Conservation (phyloP, 2,329 filamentous ascomycete genomes). For the Talaromyces pinophilus region DNA sequence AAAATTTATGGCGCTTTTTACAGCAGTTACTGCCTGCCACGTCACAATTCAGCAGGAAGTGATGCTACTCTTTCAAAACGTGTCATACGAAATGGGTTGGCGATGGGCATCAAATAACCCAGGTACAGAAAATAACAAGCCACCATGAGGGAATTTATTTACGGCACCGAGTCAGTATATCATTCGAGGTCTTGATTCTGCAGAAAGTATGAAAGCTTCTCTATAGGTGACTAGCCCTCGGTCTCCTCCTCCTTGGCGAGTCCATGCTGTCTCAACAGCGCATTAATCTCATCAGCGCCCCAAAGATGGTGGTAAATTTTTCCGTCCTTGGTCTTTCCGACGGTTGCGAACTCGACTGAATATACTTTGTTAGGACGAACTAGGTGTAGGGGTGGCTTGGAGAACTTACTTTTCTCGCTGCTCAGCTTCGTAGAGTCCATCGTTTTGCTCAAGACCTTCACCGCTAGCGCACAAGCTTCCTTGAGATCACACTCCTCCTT, state of each 20-base stretch:
- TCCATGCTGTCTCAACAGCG: constrained; percentile 90
- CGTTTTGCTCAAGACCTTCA: constrained; percentile 99
- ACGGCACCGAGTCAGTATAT: constrained; percentile 23
- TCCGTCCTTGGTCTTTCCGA: constrained; percentile 90
- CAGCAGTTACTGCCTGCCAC: constrained; percentile 11
- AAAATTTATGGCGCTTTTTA: background rate
- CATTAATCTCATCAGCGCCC: constrained; percentile 94
- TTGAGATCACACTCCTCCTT: constrained; percentile 96
- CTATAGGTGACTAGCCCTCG: constrained; percentile 53
- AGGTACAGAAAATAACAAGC: constrained; percentile 1
- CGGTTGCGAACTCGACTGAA: constrained; percentile 94
- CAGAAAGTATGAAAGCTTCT: constrained; percentile 31
- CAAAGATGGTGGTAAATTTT: constrained; percentile 98
- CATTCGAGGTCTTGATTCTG: constrained; percentile 36
- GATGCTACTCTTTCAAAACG: background rate
- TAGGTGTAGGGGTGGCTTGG: too few species aligned
- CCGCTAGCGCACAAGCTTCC: constrained; percentile 94
- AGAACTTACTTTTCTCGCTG: constrained; percentile 88
- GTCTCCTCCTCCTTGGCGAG: constrained; percentile 78
- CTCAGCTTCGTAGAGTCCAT: constrained; percentile 99
- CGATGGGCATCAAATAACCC: background rate
- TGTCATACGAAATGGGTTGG: background rate
- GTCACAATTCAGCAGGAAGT: constrained; percentile 6
- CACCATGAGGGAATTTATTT: background rate
- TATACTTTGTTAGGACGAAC: background rate